Conservation (phyloP, 805 yeast genomes). For the Cyberlindnera bimundalis region DNA sequence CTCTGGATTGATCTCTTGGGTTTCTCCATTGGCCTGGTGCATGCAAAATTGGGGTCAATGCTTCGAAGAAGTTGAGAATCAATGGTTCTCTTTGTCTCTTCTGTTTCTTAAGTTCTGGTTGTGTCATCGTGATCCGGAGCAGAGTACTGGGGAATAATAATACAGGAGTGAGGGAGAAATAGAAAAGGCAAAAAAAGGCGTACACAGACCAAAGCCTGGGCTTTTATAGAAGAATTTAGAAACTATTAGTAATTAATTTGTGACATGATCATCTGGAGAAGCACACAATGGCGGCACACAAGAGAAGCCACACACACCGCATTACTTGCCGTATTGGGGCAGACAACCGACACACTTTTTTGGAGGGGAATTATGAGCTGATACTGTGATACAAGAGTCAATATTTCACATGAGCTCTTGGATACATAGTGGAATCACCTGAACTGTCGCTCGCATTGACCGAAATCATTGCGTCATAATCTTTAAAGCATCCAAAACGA, state of each 20-base stretch:
- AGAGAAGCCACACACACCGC: neutral
- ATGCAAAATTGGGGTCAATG: conserved; percentile 26
- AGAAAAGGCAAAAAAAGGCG: neutral
- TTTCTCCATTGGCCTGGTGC: conserved; percentile 30
- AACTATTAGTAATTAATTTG: no score
- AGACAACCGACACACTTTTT: neutral
- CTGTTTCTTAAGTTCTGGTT: conserved; percentile 14
- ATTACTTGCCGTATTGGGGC: neutral
- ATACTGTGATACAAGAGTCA: no score
- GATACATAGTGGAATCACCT: no score
- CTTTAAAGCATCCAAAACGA: no score
- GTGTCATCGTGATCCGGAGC: conserved; percentile 16
- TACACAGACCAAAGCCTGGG: no score
- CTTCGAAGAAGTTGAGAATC: conserved; percentile 26
- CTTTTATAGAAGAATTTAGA: no score
- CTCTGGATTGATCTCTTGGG: conserved; percentile 26
- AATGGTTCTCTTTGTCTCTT: conserved; percentile 18
- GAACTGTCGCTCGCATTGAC: no score
- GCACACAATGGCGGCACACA: neutral
- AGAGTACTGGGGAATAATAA: no score
- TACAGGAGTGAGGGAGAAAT: neutral
- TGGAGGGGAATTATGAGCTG: no score
- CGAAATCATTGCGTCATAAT: no score
- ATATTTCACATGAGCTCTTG: no score
- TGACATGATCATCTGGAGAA: neutral